These are phyloP conservation scores for Camellia japonica DNA, from an alignment of 148 eudicot genomes.

Conservation along the genomic window DNA sequence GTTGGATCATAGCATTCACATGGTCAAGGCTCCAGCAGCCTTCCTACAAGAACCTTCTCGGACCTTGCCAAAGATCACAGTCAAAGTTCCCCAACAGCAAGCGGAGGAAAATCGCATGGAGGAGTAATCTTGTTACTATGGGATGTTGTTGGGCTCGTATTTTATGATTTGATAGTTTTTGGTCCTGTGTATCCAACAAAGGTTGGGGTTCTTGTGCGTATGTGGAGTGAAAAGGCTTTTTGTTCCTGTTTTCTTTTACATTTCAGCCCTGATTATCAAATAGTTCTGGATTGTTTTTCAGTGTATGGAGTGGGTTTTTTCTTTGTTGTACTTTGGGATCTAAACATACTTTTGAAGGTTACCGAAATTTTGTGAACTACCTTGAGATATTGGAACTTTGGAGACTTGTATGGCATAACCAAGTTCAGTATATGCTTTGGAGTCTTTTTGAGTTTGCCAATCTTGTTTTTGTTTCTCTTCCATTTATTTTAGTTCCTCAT, in stretches of 20 bases:
- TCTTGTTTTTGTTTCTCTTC: too few relatives aligned
- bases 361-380: neutral
- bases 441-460: too few relatives aligned
- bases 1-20: conserved; percentile 41
- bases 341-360: neutral
- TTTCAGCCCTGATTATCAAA: neutral
- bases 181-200: neutral
- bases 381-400: neutral
- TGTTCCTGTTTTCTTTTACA: neutral
- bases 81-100: conserved; percentile 42
- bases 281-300: neutral
- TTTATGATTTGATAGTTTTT: neutral
- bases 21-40: conserved; percentile 56
- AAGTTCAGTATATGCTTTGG: too few relatives aligned
- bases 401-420: neutral
- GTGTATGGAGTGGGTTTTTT: neutral
- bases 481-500: too few relatives aligned
- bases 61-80: conserved; percentile 51
- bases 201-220: neutral
- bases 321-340: neutral
- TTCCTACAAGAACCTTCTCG: conserved; percentile 37
- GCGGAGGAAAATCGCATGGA: conserved; percentile 55
- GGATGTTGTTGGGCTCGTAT: neutral
- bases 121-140: conserved; percentile 40
- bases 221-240: neutral